Base-by-base conservation (phyloP, 371 early-diverging fungal species). In the Dipsacomyces acuminosporus region DNA sequence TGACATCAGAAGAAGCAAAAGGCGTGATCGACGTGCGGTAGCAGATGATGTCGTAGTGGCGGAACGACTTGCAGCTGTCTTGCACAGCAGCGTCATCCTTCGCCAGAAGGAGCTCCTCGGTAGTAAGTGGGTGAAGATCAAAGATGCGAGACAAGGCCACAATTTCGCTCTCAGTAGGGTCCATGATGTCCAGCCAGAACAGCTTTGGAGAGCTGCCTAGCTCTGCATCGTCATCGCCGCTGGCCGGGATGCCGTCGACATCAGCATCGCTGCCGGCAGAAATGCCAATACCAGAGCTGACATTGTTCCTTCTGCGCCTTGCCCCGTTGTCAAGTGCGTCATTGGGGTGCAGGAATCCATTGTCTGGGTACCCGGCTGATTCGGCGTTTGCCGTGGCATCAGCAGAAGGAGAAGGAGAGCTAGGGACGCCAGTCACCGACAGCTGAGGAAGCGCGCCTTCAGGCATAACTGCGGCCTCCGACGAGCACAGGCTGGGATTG, bases 171-270 rank as follows among this genome's bases (percentile, higher is more conserved):
- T 53, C 51, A 0, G 55, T 56, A 13, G 74, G 74, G 18, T 61
- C 51, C 47, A 51, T 54, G 25, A 73, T 58, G 47, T 73, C 74
- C 18, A 73, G 48, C 74, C 74, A 76, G 35, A 71, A 67, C 42
- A 69, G 34, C 17, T 26, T 17, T 3, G 34, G 18, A 19, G 4
- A 14, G 40, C 17, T 41, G 17, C 17, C 51, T n/a, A n/a, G n/a
- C 15, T 18, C 26, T 7, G 30, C 20, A n/a, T 33, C 20, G 7
- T 25, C 54, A 3, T 38, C 38, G 38, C n/a, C n/a, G n/a, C 5
- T 4, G 4, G 23, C 26, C 2, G 45, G 7, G 23, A 22, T 14
- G 18, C 8, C 26, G 44, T 22, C 2, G 6, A 9, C 5, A 1
- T 14, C 23, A 23, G 44, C 3, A 14, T 21, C 20, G 48, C 13